phyloP scores from a whole-genome alignment of 345 rosid genomes.

The Hibiscus mutabilis region DNA sequence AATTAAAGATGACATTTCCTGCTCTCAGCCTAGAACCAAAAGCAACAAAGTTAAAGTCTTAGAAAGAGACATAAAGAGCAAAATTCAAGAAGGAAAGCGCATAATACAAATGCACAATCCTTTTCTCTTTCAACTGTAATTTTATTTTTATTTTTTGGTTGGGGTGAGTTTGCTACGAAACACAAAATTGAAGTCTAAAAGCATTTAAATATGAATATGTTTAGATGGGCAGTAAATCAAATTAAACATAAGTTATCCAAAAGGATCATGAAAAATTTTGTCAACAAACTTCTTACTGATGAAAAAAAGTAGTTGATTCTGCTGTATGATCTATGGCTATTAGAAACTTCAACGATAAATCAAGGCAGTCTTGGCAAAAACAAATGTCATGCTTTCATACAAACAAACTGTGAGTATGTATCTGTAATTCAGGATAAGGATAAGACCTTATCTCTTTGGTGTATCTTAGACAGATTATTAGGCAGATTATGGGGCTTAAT shows the following conservation, averaged over 20 bases:
- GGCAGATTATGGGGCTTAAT: too few relatives aligned
- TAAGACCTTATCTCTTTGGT: too few relatives aligned
- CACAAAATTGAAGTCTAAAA: too few relatives aligned
- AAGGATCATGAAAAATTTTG: neutral
- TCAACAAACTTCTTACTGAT: neutral
- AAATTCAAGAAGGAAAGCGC: neutral
- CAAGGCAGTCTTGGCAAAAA: neutral
- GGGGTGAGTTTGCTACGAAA: neutral
- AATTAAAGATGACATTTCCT: slow-evolving; percentile 90
- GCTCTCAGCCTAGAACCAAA: slow-evolving; percentile 70
- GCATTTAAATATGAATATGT: neutral
- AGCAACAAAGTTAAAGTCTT: slow-evolving; percentile 11
- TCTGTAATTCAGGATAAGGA: too few relatives aligned
- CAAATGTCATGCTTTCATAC: neutral
- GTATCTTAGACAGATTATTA: too few relatives aligned
- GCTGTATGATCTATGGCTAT: neutral
- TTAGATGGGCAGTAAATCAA: neutral
- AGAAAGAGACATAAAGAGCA: neutral
- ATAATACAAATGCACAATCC: neutral
- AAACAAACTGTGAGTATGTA: too few relatives aligned
- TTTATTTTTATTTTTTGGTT: neutral
- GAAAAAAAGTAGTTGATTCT: neutral
- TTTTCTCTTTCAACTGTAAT: neutral
- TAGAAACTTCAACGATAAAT: neutral
- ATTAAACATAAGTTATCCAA: neutral